A percentile compares a stretch with the other conserved stretches of the same genome.
Evolutionary conservation across 495 filamentous ascomycete species (phyloP).

Genomic region (Trichoderma asperelloides): DNA sequence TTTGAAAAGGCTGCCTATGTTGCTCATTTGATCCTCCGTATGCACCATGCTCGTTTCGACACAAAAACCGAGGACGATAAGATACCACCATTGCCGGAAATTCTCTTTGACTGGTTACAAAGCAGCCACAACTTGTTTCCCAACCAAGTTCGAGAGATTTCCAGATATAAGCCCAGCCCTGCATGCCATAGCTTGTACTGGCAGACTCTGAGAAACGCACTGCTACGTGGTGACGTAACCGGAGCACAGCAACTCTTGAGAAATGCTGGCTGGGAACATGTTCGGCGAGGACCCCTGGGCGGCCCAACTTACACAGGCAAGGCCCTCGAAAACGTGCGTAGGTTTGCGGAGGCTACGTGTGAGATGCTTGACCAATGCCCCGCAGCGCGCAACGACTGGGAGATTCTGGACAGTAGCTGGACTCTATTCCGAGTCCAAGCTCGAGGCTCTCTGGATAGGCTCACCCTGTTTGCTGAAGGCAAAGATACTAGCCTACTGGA

Average conservation of each 20-base stretch:
- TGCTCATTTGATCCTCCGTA: constrained; percentile 57
- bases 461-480: constrained; percentile 68
- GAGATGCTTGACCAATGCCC: constrained; percentile 64
- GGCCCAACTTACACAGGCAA: constrained; percentile 58
- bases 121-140: constrained; percentile 54
- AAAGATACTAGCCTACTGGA: constrained; percentile 36
- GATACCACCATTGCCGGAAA: constrained; percentile 51
- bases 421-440: constrained; percentile 63
- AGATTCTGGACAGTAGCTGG: constrained; percentile 69
- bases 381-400: constrained; percentile 58
- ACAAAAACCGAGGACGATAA: constrained; percentile 28
- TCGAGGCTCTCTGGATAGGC: constrained; percentile 51
- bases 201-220: constrained; percentile 58
- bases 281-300: constrained; percentile 39
- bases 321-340: constrained; percentile 63
- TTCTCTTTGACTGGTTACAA: constrained; percentile 72
- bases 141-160: constrained; percentile 50
- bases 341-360: constrained; percentile 55
- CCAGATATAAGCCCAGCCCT: constrained; percentile 55
- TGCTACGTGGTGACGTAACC: constrained; percentile 61
- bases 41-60: constrained; percentile 57
- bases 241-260: constrained; percentile 55
- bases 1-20: constrained; percentile 68
- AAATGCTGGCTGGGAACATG: constrained; percentile 64
- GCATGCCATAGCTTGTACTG: constrained; percentile 68